Conservation (phyloP, 371 early-diverging fungal species). For the Lichtheimia corymbifera region DNA sequence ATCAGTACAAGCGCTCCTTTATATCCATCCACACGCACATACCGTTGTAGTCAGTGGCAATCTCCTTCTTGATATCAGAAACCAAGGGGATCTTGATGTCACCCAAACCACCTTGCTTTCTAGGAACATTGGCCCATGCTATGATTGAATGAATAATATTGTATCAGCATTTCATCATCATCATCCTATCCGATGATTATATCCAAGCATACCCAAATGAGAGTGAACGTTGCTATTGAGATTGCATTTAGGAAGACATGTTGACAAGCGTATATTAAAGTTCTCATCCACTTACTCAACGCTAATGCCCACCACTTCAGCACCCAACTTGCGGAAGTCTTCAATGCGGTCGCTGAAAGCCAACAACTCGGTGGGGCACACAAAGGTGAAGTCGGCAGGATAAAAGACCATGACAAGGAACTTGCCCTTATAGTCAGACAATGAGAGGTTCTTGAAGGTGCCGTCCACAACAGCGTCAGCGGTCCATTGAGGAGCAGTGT, state of each 20-base stretch:
- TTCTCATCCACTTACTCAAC: constrained; percentile 63
- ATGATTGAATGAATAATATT: constrained; percentile 29
- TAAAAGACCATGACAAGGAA: constrained; percentile 44
- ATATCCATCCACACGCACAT: constrained; percentile 41
- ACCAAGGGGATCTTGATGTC: constrained; percentile 76
- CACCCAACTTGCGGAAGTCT: constrained; percentile 67
- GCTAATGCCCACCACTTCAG: constrained; percentile 81
- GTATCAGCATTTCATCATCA: background rate
- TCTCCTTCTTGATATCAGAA: constrained; percentile 85
- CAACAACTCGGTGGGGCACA: constrained; percentile 72
- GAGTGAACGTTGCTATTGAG: constrained; percentile 41
- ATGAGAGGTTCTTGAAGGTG: constrained; percentile 72
- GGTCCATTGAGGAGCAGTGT: constrained; percentile 72
- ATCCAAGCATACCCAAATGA: constrained; percentile 40
- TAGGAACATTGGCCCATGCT: constrained; percentile 62
- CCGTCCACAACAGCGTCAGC: constrained; percentile 72
- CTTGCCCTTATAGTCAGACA: constrained; percentile 85
- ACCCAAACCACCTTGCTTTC: constrained; percentile 88
- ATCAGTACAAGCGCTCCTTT: background rate
- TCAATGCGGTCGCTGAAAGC: constrained; percentile 63
- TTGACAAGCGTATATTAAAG: too few relatives aligned
- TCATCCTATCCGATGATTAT: too few relatives aligned
- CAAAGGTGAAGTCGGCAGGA: constrained; percentile 54
- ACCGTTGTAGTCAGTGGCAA: constrained; percentile 84
- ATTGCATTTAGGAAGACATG: constrained; percentile 8